Conservation (phyloP, 2,329 filamentous ascomycete genomes). For the Trichoderma gracile region DNA sequence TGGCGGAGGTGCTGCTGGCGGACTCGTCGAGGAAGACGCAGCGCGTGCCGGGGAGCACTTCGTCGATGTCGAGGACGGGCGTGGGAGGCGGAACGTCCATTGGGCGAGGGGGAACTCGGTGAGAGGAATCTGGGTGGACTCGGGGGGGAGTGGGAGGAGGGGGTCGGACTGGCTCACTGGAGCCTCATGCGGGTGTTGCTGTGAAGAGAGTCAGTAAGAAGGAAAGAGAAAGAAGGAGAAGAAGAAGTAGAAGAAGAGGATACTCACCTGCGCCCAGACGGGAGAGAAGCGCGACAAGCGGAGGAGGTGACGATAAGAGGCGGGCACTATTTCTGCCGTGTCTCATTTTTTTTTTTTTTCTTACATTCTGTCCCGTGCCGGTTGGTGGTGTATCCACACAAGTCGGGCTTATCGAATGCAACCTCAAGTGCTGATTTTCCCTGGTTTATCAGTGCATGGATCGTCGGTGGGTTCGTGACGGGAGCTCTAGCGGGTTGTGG, state of each 20-base stretch:
- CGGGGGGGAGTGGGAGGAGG: not conserved
- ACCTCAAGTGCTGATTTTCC: constrained; percentile 6
- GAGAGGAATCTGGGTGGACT: not conserved
- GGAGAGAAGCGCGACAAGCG: not conserved
- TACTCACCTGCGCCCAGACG: too few relatives aligned
- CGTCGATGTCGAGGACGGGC: constrained; percentile 23
- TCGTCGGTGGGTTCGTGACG: not conserved
- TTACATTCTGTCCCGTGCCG: not conserved
- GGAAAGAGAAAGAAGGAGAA: not conserved
- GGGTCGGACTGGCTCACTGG: constrained; percentile 19
- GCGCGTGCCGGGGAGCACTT: constrained; percentile 36
- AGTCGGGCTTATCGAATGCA: constrained; percentile 18
- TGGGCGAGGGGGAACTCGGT: not conserved
- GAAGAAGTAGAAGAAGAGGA: not conserved
- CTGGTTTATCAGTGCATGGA: not conserved
- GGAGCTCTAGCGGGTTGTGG: not conserved
- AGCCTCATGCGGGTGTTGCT: constrained; percentile 24
- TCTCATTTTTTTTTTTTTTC: not conserved
- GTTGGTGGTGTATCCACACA: not conserved
- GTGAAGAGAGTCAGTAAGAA: not conserved
- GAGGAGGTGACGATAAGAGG: not conserved
- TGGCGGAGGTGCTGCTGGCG: constrained; percentile 33
- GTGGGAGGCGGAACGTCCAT: constrained; percentile 24
- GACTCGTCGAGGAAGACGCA: constrained; percentile 34
- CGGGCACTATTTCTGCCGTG: not conserved